Percentiles rank a stretch among this genome's conserved stretches.
Conservation (phyloP, 2,329 filamentous ascomycete species). For the Phialocephala sp. region DNA sequence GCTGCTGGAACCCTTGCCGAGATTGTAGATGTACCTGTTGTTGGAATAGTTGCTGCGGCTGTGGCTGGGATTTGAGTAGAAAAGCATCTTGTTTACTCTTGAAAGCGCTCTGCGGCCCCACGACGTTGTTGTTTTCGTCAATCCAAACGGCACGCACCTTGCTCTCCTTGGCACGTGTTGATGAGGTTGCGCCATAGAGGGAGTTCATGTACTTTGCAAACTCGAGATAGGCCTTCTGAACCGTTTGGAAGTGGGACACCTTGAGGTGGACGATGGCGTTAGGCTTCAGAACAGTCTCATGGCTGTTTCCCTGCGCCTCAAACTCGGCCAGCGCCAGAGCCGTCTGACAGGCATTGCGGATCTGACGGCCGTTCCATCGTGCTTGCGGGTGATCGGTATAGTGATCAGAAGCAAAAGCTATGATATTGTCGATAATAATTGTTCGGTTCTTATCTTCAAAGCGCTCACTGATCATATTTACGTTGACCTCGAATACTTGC, state of each 20-base stretch:
- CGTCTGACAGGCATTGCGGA: background rate
- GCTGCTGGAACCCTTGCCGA: too few species aligned
- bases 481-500: background rate
- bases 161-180: too few species aligned
- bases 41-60: too few species aligned
- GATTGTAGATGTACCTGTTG: too few species aligned
- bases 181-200: background rate
- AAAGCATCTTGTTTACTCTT: too few species aligned
- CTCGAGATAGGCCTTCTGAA: slow-evolving; percentile 2
- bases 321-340: background rate
- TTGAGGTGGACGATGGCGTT: background rate
- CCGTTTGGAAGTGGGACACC: background rate
- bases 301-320: background rate
- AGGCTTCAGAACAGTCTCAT: background rate
- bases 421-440: background rate
- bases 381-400: background rate
- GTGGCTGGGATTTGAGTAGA: too few species aligned
- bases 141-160: too few species aligned
- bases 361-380: background rate
- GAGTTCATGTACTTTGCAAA: background rate
- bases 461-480: background rate
- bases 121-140: too few species aligned
- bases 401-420: background rate
- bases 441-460: background rate
- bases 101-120: too few species aligned